Percentiles rank a stretch among this genome's conserved stretches.
Evolutionary conservation across 2,329 filamentous ascomycete genomes (phyloP).

Genomic region (Tolypocladium nubicola): DNA sequence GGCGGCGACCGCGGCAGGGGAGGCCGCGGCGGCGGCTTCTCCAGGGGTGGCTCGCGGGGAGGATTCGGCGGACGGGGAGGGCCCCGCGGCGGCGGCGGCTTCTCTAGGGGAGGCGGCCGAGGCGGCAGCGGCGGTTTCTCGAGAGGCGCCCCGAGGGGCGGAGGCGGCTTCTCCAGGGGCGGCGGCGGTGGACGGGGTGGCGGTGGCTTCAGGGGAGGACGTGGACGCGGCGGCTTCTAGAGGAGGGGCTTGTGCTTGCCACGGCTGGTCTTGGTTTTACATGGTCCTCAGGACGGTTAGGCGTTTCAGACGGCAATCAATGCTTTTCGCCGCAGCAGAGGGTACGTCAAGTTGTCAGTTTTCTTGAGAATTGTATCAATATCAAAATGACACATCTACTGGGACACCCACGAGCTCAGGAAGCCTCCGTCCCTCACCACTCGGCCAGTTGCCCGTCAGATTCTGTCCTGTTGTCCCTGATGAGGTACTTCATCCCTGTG

Average conservation of each 20-base stretch:
- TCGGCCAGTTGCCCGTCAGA: background rate
- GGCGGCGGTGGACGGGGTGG: constrained; percentile 13
- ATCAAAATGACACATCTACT: constrained; percentile 2
- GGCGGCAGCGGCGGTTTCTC: constrained; percentile 9
- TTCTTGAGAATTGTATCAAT: background rate
- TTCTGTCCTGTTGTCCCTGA: too few species aligned
- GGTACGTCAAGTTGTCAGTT: constrained; percentile 1
- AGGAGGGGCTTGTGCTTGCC: background rate
- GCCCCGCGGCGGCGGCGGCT: constrained; percentile 21
- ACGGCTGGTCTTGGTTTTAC: constrained; percentile 2
- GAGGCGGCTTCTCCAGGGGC: constrained; percentile 21
- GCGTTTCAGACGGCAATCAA: constrained; percentile 4
- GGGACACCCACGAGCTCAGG: background rate
- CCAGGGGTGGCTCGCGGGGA: constrained; percentile 16
- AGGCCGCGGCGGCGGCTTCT: constrained; percentile 16
- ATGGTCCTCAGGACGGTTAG: constrained; percentile 2
- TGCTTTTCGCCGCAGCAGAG: constrained; percentile 8
- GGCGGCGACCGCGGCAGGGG: constrained; percentile 30
- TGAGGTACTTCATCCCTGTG: too few species aligned
- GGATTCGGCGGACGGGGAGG: constrained; percentile 32
- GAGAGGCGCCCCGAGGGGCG: constrained; percentile 10
- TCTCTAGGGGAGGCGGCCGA: constrained; percentile 20
- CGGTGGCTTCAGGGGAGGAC: constrained; percentile 16
- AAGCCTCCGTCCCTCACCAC: background rate
- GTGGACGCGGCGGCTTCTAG: constrained; percentile 1